Conservation (phyloP, 352 stramenopile species). For the Blastocystis sp. region DNA sequence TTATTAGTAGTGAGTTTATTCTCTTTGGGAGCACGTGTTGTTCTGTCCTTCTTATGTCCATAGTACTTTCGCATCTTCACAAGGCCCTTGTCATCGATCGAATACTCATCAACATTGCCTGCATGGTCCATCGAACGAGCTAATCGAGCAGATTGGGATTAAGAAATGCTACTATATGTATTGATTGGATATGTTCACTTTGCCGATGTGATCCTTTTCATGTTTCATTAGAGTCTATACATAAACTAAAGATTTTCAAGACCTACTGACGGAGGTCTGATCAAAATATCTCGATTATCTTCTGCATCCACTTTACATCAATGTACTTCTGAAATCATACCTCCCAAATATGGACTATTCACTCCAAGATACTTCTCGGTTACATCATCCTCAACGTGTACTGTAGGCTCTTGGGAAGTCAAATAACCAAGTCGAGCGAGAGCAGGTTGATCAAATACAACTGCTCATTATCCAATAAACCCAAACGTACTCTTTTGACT, state of each 20-base stretch:
- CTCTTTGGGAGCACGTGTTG: constrained; percentile 22
- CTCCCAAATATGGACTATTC: constrained; percentile 31
- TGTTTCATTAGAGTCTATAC: neutral
- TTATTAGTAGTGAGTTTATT: constrained; percentile 42
- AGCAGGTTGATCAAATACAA: neutral
- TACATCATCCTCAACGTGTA: constrained; percentile 15
- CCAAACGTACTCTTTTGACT: neutral
- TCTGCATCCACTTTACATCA: neutral
- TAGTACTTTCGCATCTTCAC: constrained; percentile 64
- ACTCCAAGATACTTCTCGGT: constrained; percentile 21
- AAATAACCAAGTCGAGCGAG: neutral
- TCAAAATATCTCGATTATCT: neutral
- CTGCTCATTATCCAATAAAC: neutral
- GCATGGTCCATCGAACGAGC: constrained; percentile 13
- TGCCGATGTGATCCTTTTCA: constrained; percentile 24
- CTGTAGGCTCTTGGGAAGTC: too few relatives aligned
- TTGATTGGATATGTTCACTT: constrained; percentile 53
- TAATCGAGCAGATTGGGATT: neutral
- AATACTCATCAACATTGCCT: constrained; percentile 20
- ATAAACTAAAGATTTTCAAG: neutral
- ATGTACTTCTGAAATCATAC: neutral
- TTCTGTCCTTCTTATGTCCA: constrained; percentile 2
- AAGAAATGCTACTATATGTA: neutral
- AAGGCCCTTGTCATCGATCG: constrained; percentile 53
- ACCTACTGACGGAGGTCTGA: neutral